phyloP scores from a whole-genome alignment of 495 filamentous ascomycete genomes.

The Hypomontagnella submonticulosa region DNA sequence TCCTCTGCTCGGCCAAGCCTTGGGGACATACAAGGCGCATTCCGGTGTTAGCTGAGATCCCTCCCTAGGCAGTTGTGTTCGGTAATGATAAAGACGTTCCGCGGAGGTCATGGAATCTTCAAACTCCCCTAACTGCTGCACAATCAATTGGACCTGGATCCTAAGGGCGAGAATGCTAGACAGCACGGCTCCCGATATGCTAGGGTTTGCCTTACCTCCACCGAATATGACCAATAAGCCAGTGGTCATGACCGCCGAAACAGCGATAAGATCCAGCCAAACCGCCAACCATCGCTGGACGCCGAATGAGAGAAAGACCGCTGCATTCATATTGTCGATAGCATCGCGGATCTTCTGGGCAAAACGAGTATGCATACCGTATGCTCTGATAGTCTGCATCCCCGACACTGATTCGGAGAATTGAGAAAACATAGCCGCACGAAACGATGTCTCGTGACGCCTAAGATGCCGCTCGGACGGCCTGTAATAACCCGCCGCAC shows the following conservation, averaged over 20 bases:
- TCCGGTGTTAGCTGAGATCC: no score
- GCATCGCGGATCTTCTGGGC: slow-evolving; percentile 9
- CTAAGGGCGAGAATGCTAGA: background rate
- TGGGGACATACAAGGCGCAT: slow-evolving; percentile 1
- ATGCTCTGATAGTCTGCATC: slow-evolving; percentile 56
- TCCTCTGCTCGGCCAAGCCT: slow-evolving; percentile 48
- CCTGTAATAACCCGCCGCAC: slow-evolving; percentile 52
- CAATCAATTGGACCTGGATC: slow-evolving; percentile 22
- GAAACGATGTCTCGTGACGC: slow-evolving; percentile 50
- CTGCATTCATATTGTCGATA: slow-evolving; percentile 15
- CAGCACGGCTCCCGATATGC: slow-evolving; percentile 6
- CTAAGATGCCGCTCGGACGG: slow-evolving; percentile 54
- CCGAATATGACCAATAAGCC: slow-evolving; percentile 2
- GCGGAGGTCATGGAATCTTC: slow-evolving; percentile 17
- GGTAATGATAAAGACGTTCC: background rate
- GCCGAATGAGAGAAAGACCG: background rate
- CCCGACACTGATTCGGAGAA: slow-evolving; percentile 58
- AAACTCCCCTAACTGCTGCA: slow-evolving; percentile 23
- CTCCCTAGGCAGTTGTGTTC: no score
- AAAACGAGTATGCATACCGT: slow-evolving; percentile 45
- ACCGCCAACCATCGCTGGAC: slow-evolving; percentile 5
- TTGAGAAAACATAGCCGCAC: slow-evolving; percentile 56
- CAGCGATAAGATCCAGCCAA: slow-evolving; percentile 5
- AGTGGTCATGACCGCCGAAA: background rate
- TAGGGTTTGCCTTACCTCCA: background rate